Evolutionary conservation across 2,329 filamentous ascomycete genomes (phyloP).

Genomic region (Lachnellula willkommii): DNA sequence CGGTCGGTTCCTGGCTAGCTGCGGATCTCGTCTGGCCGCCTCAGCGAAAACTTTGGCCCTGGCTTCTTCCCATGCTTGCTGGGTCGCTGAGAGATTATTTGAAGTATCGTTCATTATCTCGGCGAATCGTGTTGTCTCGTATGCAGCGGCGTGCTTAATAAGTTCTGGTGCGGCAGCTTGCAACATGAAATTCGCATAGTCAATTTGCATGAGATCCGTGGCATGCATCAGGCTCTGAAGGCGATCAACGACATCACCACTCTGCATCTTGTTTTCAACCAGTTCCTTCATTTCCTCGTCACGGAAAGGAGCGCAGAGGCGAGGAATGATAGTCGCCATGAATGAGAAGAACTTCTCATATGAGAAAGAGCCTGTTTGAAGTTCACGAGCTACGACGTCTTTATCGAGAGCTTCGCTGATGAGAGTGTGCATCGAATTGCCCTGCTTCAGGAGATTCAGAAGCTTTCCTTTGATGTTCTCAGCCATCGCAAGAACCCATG

Average conservation of each 20-base stretch:
- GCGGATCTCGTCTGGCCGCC: constrained; percentile 62
- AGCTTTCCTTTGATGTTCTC: constrained; percentile 67
- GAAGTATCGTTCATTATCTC: constrained; percentile 55
- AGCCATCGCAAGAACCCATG: constrained; percentile 65
- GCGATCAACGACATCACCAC: constrained; percentile 66
- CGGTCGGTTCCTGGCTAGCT: constrained; percentile 56
- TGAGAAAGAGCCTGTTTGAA: constrained; percentile 67
- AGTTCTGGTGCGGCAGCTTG: constrained; percentile 66
- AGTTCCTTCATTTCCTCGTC: constrained; percentile 69
- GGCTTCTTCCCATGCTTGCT: constrained; percentile 61
- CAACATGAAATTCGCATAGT: constrained; percentile 78
- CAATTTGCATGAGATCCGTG: constrained; percentile 71
- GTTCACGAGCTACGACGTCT: constrained; percentile 64
- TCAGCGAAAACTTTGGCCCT: constrained; percentile 61
- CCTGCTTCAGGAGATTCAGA: constrained; percentile 63
- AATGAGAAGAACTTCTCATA: constrained; percentile 76
- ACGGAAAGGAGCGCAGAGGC: constrained; percentile 75
- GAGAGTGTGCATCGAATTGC: constrained; percentile 67
- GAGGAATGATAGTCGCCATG: constrained; percentile 69
- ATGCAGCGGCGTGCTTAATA: constrained; percentile 64
- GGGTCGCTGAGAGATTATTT: constrained; percentile 54
- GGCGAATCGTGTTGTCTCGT: constrained; percentile 68
- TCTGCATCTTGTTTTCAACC: constrained; percentile 53
- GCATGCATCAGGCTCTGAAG: constrained; percentile 70
- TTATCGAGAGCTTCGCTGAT: constrained; percentile 72